These are phyloP conservation scores for Lactarius sp. DNA, from an alignment of 768 basidiomycete genomes.

Conservation along the genomic window DNA sequence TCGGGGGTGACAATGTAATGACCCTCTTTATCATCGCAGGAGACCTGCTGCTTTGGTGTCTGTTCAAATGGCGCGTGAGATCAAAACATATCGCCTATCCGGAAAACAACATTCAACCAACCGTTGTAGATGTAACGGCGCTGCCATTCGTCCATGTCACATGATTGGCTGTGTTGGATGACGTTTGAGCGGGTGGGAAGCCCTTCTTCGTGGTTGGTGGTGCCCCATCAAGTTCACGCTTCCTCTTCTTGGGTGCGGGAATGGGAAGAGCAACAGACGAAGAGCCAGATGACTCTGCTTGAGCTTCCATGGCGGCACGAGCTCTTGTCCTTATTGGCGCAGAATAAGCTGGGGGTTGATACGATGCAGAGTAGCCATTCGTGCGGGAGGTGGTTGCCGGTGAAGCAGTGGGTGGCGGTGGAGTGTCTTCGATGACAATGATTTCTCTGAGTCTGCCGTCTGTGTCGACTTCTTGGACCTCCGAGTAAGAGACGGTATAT, in stretches of 20 bases:
- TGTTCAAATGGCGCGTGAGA: slow-evolving; percentile 32
- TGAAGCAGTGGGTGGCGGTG: slow-evolving; percentile 75
- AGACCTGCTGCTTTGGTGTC: slow-evolving; percentile 59
- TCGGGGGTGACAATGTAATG: slow-evolving; percentile 95
- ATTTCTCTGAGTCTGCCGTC: slow-evolving; percentile 76
- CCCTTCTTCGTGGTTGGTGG: slow-evolving; percentile 67
- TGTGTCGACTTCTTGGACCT: slow-evolving; percentile 81
- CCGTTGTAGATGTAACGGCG: slow-evolving; percentile 62
- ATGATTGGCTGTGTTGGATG: slow-evolving; percentile 45
- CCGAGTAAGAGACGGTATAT: slow-evolving; percentile 80
- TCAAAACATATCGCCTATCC: slow-evolving; percentile 30
- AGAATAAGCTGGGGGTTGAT: slow-evolving; percentile 70
- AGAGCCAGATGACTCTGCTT: slow-evolving; percentile 61
- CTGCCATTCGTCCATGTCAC: slow-evolving; percentile 68
- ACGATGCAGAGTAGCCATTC: slow-evolving; percentile 68
- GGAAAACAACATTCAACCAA: slow-evolving; percentile 38
- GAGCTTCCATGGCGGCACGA: slow-evolving; percentile 80
- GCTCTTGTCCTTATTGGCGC: slow-evolving; percentile 81
- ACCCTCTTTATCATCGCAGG: slow-evolving; percentile 97
- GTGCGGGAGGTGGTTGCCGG: slow-evolving; percentile 63
- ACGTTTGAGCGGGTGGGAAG: slow-evolving; percentile 45
- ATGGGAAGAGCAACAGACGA: slow-evolving; percentile 60
- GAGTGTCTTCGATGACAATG: slow-evolving; percentile 91
- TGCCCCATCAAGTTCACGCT: slow-evolving; percentile 69
- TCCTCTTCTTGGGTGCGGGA: slow-evolving; percentile 79